Percentiles rank a stretch among this genome's conserved stretches.
phyloP scores from a whole-genome alignment of 164 flowering plant genomes.

The Magnolia kwangsiensis region DNA sequence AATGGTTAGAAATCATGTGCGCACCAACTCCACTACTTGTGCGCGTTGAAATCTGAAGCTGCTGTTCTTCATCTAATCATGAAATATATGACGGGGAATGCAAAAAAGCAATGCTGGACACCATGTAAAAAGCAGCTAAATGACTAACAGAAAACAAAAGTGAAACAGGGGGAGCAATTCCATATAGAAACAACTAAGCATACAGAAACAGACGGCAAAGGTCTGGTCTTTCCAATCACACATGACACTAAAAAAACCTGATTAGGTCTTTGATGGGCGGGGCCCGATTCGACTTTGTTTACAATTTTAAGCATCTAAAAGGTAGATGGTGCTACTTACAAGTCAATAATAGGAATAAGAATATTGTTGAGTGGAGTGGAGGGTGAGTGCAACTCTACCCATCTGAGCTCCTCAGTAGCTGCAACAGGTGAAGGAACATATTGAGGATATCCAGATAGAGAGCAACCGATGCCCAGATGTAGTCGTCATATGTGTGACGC shows the following conservation, averaged over 20 bases:
- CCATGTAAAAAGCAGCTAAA: too few species aligned
- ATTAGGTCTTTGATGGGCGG: neutral
- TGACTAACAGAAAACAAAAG: too few species aligned
- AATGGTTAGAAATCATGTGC: too few species aligned
- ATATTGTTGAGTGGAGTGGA: neutral
- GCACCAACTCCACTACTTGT: too few species aligned
- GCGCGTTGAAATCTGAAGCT: too few species aligned
- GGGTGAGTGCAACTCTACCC: neutral
- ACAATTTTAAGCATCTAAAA: neutral
- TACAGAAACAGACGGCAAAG: neutral
- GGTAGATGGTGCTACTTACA: neutral
- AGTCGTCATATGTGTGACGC: conserved; percentile 84
- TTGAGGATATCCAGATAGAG: conserved; percentile 2
- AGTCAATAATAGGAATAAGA: neutral
- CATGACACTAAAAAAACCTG: too few species aligned
- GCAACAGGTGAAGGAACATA: conserved; percentile 1
- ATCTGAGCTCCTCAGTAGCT: neutral
- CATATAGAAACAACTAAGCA: neutral
- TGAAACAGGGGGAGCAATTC: too few species aligned
- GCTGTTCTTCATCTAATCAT: too few species aligned
- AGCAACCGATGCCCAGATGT: conserved; percentile 24
- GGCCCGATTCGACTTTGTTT: neutral
- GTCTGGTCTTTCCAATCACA: neutral
- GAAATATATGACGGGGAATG: too few species aligned
- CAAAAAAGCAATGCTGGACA: too few species aligned